Evolutionary conservation across 163 green algal genomes (phyloP).

Genomic region (Volvox carteri): DNA sequence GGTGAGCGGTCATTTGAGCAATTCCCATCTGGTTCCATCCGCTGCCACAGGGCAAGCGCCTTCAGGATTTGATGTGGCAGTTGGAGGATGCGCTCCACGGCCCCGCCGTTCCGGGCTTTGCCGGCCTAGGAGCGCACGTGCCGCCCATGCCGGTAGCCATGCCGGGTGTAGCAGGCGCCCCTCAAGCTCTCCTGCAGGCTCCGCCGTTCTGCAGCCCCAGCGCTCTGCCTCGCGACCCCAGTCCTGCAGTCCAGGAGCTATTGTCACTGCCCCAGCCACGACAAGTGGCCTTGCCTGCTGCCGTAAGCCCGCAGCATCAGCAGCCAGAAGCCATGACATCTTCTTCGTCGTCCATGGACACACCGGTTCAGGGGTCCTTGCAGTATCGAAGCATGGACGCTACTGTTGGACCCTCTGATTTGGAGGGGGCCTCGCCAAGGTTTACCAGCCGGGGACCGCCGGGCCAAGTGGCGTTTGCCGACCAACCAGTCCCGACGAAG

Average conservation of each 20-base stretch:
- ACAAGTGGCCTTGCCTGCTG: not conserved
- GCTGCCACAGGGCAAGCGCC: slow-evolving; percentile 59
- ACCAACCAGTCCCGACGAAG: not conserved
- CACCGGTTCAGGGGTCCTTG: not conserved
- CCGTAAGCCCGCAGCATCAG: not conserved
- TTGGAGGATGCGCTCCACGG: slow-evolving; percentile 66
- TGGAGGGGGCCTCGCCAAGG: not conserved
- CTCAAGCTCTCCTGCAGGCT: no score
- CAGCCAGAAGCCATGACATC: not conserved
- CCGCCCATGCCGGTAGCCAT: not conserved
- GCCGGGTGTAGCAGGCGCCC: not conserved
- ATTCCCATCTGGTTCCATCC: no score
- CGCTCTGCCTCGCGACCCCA: slow-evolving; percentile 36
- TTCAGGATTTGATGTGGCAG: slow-evolving; percentile 69
- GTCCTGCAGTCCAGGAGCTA: slow-evolving; percentile 49
- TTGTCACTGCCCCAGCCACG: slow-evolving; percentile 41
- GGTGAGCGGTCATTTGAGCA: no score
- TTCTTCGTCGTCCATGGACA: not conserved
- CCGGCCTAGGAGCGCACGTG: not conserved
- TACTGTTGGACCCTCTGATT: not conserved
- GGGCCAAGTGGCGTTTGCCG: slow-evolving; percentile 24
- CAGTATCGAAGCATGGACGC: not conserved
- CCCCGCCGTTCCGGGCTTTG: not conserved
- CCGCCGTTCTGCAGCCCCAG: slow-evolving; percentile 17
- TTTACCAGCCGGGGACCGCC: not conserved